phyloP scores from a whole-genome alignment of 441 rosid genomes.

The Bocquillonia castaneifolia region DNA sequence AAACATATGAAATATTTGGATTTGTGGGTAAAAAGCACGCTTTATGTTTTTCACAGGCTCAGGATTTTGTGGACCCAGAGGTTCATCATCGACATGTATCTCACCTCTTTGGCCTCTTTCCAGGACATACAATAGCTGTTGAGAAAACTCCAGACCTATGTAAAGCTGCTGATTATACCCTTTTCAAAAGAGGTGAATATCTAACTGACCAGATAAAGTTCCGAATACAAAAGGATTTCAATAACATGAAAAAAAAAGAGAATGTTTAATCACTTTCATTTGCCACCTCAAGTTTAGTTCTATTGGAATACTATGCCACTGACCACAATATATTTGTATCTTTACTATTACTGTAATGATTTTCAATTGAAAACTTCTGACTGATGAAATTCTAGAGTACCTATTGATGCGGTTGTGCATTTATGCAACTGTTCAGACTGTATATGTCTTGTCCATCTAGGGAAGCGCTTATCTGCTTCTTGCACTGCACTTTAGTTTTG shows the following conservation, averaged over 20 bases:
- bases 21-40: slow-evolving; percentile 4
- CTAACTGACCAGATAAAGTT: neutral
- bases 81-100: slow-evolving; percentile 83
- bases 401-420: neutral
- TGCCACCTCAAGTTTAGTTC: neutral
- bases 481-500: neutral
- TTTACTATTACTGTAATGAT: neutral
- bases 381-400: neutral
- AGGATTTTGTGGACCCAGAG: slow-evolving; percentile 87
- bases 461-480: neutral
- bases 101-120: slow-evolving; percentile 89
- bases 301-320: neutral
- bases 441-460: neutral
- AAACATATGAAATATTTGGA: neutral
- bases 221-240: neutral
- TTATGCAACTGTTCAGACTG: neutral
- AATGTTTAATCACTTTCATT: neutral
- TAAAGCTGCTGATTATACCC: slow-evolving; percentile 72
- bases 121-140: slow-evolving; percentile 75
- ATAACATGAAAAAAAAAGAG: neutral
- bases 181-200: slow-evolving; percentile 85
- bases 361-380: no score
- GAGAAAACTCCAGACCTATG: slow-evolving; percentile 73
- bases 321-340: no score
- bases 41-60: slow-evolving; percentile 43